phyloP scores from a whole-genome alignment of 2,329 filamentous ascomycete species.

The Sclerotinia glacialis region DNA sequence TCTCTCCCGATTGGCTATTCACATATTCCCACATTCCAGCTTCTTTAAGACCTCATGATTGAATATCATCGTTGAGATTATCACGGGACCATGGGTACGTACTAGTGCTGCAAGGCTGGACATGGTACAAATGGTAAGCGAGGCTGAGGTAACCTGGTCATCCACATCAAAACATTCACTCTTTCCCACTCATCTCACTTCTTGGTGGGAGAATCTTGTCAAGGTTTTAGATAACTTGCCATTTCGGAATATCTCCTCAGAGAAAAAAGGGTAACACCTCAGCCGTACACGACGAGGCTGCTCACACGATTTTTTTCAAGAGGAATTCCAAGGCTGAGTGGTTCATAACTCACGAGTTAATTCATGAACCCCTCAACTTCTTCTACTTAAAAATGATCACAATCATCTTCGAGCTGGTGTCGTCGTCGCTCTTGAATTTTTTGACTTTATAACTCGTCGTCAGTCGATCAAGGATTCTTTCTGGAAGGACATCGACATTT shows the following conservation, averaged over 20 bases:
- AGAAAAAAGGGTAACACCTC: background rate
- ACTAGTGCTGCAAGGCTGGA: background rate
- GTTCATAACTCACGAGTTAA: background rate
- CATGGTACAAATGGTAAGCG: background rate
- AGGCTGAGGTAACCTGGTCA: background rate
- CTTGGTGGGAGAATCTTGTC: no score
- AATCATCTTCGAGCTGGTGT: background rate
- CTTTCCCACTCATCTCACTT: background rate
- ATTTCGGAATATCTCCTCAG: background rate
- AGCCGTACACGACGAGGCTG: constrained; percentile 3
- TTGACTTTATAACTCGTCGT: background rate
- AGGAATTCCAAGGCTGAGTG: background rate
- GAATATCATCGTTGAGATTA: no score
- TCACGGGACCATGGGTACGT: background rate
- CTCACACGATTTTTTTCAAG: background rate
- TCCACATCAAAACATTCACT: background rate
- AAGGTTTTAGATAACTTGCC: background rate
- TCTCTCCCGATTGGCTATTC: background rate
- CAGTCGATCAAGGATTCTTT: background rate
- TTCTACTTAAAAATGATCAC: background rate
- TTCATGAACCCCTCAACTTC: background rate
- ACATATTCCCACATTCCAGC: background rate
- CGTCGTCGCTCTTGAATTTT: background rate
- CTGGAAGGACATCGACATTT: background rate
- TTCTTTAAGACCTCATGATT: background rate